Evolutionary conservation across 1,139 yeast species (phyloP), one percentile per base, ranked within the genome.

Genomic region (Yamadazyma sp.): DNA sequence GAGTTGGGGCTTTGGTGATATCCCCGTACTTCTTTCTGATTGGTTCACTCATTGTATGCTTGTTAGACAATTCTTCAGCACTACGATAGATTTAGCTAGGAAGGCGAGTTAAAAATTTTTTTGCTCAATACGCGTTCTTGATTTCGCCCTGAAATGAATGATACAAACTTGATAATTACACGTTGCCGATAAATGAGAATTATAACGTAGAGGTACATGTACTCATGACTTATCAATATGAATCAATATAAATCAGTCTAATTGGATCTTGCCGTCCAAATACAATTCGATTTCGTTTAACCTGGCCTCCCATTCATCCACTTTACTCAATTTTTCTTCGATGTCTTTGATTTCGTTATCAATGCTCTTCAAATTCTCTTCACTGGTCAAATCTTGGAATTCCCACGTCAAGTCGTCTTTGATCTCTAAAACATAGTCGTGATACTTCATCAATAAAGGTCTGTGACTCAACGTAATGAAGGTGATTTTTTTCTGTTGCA

Each of bases 1-100:
- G 99, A 2, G 99, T 92, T 35, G 99, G 98, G 4, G 98, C 98
- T 58, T 84, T 82, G 51, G 95, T 85, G 52, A 89, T 80, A 59
- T 86, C 88, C 57, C 84, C 83, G 50, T 79, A 66, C 57, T 81
- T 76, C 63, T 67, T 74, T 66, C 79, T 79, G 59, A 81, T 82
- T 35, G 86, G 87, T 63, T 78, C 87, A 43, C 83, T 70, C 87
- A 82, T 82, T 26, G 14, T n/a, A 23, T 6, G n/a, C 4, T 29
- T 6, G 16, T 13, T 29, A 10, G 14, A 18, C 16, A 11, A 32
- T 4, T 32, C 11, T 16, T 11, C 12, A 26, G 20, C 14, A 14
- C 6, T 12, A 25, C 29, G 29, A 27, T 27, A 27, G 29, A 33
- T 7, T 16, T 33, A 13, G 12, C 5, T 20, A 8, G 20, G 25